A percentile compares a stretch with the other conserved stretches of the same genome.
Conservation (phyloP, 495 filamentous ascomycete species). For the Talaromyces adpressus region DNA sequence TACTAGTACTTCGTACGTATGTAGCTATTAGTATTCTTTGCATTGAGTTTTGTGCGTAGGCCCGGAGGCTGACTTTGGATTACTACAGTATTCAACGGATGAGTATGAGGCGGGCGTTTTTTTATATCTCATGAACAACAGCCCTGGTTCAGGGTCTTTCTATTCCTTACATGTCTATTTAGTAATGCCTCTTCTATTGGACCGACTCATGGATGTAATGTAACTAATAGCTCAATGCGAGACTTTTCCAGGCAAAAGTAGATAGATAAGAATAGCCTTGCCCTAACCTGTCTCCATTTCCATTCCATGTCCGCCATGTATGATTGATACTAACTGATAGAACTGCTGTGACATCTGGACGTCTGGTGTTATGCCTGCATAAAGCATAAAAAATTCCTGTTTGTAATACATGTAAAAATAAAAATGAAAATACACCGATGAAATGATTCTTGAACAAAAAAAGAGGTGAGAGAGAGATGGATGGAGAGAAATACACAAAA, state of each 20-base stretch:
- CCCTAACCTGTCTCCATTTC: conserved; percentile 4
- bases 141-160: neutral
- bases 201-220: neutral
- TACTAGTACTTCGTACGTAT: conserved; percentile 8
- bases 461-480: conserved; percentile 13
- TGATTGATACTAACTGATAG: neutral
- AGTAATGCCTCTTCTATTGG: neutral
- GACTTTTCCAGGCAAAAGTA: neutral
- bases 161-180: conserved; percentile 4
- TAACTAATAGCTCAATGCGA: neutral
- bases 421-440: neutral
- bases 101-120: neutral
- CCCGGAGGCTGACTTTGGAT: neutral
- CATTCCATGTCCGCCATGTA: conserved; percentile 40
- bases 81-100: neutral
- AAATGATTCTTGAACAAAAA: neutral
- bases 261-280: neutral
- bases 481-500: conserved; percentile 5
- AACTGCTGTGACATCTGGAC: neutral
- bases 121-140: neutral
- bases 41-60: neutral
- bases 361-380: neutral
- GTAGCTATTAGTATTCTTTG: neutral
- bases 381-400: neutral
- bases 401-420: neutral